Percentiles rank a stretch among this genome's conserved stretches.
These are phyloP conservation scores for Cutaneotrichosporon curvatum DNA, from an alignment of 1,284 basidiomycete species.

Conservation along the genomic window DNA sequence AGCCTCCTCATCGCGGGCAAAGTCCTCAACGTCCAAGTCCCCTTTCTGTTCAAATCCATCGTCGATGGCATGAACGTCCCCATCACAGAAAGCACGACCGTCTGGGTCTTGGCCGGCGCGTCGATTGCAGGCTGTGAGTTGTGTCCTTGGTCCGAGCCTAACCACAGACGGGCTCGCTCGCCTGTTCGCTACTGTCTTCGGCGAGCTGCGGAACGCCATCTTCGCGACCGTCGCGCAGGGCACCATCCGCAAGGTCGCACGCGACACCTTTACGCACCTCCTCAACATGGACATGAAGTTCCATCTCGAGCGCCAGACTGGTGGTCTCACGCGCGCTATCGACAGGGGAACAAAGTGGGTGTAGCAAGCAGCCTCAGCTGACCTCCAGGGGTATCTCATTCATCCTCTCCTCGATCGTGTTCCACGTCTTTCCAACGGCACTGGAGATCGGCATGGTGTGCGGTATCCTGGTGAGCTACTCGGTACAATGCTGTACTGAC, in stretches of 20 bases:
- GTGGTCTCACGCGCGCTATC: constrained; percentile 90
- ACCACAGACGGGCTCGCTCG: constrained; percentile 77
- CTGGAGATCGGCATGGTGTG: constrained; percentile 95
- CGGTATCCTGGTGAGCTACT: constrained; percentile 71
- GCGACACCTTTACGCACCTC: constrained; percentile 88
- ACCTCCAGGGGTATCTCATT: constrained; percentile 82
- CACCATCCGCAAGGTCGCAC: constrained; percentile 86
- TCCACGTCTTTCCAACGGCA: constrained; percentile 92
- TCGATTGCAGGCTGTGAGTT: constrained; percentile 84
- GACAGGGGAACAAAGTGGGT: constrained; percentile 91
- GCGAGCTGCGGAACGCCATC: constrained; percentile 88
- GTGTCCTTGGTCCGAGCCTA: neutral
- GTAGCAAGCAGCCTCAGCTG: neutral
- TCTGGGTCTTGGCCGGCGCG: constrained; percentile 85
- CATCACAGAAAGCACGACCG: constrained; percentile 67
- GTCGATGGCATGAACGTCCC: constrained; percentile 85
- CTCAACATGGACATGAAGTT: constrained; percentile 86
- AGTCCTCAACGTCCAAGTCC: constrained; percentile 95
- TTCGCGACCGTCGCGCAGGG: constrained; percentile 94
- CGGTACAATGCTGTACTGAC: neutral
- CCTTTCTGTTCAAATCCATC: constrained; percentile 86
- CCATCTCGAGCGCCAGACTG: constrained; percentile 88
- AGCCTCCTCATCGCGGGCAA: constrained; percentile 77
- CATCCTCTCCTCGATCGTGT: constrained; percentile 84
- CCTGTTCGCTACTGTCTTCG: constrained; percentile 80